Evolutionary conservation across 768 basidiomycete genomes (phyloP), one percentile per base, ranked within the genome.

Genomic region (Leccinum obscurum): DNA sequence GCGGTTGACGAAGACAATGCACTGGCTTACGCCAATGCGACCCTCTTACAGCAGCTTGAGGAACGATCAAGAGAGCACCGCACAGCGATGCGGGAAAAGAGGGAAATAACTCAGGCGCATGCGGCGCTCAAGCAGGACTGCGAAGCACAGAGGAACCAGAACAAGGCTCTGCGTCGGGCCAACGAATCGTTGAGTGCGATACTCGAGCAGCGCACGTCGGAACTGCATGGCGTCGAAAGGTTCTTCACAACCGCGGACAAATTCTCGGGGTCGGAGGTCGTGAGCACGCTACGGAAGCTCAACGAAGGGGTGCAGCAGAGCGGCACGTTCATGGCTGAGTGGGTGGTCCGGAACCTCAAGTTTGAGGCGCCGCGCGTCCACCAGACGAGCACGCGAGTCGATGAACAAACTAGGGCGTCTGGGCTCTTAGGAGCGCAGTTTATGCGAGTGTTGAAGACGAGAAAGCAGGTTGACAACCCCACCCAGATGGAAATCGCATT

Each of bases 231-330:
- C 1, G 75, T 73, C 6, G 80, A 81, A 62, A 72, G 61, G 54
- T 84, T 80, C 70, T 67, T 80, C 55, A 70, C 74, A 14, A 78
- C 73, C 39, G 75, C 72, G 6, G 80, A 83, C 60, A 51, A 66
- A 1, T 69, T 76, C 44, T 78, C 83, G 0, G 76, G 76, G 10
- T 76, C 77, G 11, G 83, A 86, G 35, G 76, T 84, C 7, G 68
- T 77, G 32, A 63, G 66, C 10, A 73, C 77, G 60, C 66, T 85
- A 3, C 74, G 77, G 37, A 72, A 70, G n/a, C 66, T 85, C 39
- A 80, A 84, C 61, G 67, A 77, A n/a, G 77, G 77, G 58, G 79
- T 83, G 20, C 77, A 74, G 50, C 81, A 84, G 61, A 74, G 72
- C 15, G 76, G 79, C 9, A 76, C 79, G 0, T 74, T 70, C 34